Base-by-base conservation (phyloP, 1,284 basidiomycete species). In the Vanrija sp. region DNA sequence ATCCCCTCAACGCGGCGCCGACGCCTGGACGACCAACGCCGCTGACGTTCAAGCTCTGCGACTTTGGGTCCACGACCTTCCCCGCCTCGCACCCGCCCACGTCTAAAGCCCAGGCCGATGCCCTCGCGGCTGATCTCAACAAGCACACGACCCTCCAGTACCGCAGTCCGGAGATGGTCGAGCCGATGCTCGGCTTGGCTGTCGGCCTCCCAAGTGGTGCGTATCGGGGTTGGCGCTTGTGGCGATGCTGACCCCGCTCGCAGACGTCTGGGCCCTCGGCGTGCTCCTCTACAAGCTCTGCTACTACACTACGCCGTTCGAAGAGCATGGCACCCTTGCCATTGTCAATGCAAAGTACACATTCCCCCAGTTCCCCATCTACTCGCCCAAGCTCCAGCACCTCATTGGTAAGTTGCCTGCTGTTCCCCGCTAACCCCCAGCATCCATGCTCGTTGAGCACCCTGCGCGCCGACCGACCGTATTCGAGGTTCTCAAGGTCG, bases 261-360 rank as follows among this genome's bases (percentile, higher is more conserved):
- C 48, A 80, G 86, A 88, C 65, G 82, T 88, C 2, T 88, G 86
- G 86, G 86, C 86, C 0, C 77, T 89, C 22, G 86, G 86, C 27
- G 86, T 88, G 19, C 73, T 89, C 16, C 78, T 89, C 10, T 89
- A 89, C 78, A 89, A 89, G 75, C 80, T 83, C 7, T 98, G 96
- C 77, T 99, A 98, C 77, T 98, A 99, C 75, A 99, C 95, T 0
- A 99, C 96, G 0, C 96, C 96, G 0, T 98, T 98, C 62, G 96
- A 93, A 77, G 95, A 95, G 67, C 91, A 96, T 63, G 95, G 95
- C 0, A 89, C 93, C 0, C 78, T 98, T 46, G 96, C 96, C 0
- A 98, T 98, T 59, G 81, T 98, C 57, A 96, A 97, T 67, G 95
- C 93, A 25, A 92, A 95, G 69, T 99, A 97, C 75, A 87, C 86